Percentiles rank a stretch among this genome's conserved stretches.
These are phyloP conservation scores for Crotalaria pallida DNA, from an alignment of 306 rosid genomes.

Conservation along the genomic window DNA sequence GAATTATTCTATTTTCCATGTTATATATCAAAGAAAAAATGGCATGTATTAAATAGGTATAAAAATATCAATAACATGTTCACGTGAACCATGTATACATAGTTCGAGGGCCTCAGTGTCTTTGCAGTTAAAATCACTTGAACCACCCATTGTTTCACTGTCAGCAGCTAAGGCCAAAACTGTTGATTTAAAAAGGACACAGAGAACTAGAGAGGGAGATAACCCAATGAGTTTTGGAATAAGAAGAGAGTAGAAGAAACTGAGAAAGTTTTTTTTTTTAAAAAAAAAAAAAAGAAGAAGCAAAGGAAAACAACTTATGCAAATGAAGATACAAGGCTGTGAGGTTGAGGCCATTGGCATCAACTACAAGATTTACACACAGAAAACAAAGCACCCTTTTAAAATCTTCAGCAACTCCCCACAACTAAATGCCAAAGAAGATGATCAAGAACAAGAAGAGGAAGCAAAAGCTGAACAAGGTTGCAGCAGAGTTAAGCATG, in stretches of 20 bases:
- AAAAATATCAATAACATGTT: constrained; percentile 24
- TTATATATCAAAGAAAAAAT: background rate
- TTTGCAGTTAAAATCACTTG: constrained; percentile 16
- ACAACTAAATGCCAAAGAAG: constrained; percentile 17
- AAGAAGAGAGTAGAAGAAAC: constrained; percentile 26
- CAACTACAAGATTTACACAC: constrained; percentile 54
- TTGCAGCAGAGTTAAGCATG: constrained; percentile 40
- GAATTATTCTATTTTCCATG: constrained; percentile 17
- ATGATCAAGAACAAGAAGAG: constrained; percentile 24
- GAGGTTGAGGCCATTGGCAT: constrained; percentile 77
- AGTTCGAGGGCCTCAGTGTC: constrained; percentile 41
- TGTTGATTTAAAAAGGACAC: constrained; percentile 14
- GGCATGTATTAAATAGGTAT: background rate
- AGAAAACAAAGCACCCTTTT: constrained; percentile 37
- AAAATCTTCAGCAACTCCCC: constrained; percentile 42
- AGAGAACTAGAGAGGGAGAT: constrained; percentile 20
- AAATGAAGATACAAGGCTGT: constrained; percentile 74
- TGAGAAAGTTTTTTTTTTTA: no score
- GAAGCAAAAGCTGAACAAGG: constrained; percentile 26
- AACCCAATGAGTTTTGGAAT: constrained; percentile 24
- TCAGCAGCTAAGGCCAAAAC: constrained; percentile 29
- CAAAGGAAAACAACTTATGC: constrained; percentile 13
- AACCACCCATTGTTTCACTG: constrained; percentile 33
- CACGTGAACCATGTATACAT: constrained; percentile 46
- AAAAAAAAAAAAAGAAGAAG: constrained; percentile 5